Conservation (phyloP, 2,329 filamentous ascomycete genomes). For the Orbilia ellipsospora region DNA sequence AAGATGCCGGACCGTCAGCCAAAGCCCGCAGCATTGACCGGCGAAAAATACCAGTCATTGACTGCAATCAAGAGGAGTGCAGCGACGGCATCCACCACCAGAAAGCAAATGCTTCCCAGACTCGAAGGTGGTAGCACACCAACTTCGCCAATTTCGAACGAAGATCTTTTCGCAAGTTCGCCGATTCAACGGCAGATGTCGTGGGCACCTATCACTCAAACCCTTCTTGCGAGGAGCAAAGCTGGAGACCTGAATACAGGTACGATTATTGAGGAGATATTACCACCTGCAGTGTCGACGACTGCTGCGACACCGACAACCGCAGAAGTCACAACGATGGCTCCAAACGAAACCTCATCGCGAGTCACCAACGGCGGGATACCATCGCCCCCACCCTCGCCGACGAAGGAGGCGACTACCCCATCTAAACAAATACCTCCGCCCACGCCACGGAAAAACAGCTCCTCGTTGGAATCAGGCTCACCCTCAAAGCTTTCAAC, state of each 20-base stretch:
- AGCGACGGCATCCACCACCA: slow-evolving; percentile 43
- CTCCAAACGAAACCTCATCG: slow-evolving; percentile 22
- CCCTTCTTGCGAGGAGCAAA: slow-evolving; percentile 6
- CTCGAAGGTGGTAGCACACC: slow-evolving; percentile 38
- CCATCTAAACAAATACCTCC: slow-evolving; percentile 19
- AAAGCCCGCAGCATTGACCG: slow-evolving; percentile 46
- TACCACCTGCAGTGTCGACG: neutral
- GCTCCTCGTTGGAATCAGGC: slow-evolving; percentile 12
- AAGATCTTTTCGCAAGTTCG: slow-evolving; percentile 44
- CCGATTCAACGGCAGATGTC: slow-evolving; percentile 52
- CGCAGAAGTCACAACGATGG: neutral
- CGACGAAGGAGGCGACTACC: slow-evolving; percentile 35
- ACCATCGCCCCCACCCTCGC: slow-evolving; percentile 51
- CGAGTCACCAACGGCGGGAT: slow-evolving; percentile 48
- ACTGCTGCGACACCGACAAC: neutral
- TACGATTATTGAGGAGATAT: slow-evolving; percentile 9
- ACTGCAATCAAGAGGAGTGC: slow-evolving; percentile 47
- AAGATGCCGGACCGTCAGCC: slow-evolving; percentile 55
- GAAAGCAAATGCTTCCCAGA: slow-evolving; percentile 48
- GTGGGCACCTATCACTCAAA: slow-evolving; percentile 50
- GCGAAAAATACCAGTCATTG: slow-evolving; percentile 41
- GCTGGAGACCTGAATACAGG: slow-evolving; percentile 4
- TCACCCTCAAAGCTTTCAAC: slow-evolving; percentile 22
- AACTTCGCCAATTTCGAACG: slow-evolving; percentile 25
- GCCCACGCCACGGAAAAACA: slow-evolving; percentile 12